Base-by-base conservation (phyloP, 2,329 filamentous ascomycete species). In the Aspergillus candidus region DNA sequence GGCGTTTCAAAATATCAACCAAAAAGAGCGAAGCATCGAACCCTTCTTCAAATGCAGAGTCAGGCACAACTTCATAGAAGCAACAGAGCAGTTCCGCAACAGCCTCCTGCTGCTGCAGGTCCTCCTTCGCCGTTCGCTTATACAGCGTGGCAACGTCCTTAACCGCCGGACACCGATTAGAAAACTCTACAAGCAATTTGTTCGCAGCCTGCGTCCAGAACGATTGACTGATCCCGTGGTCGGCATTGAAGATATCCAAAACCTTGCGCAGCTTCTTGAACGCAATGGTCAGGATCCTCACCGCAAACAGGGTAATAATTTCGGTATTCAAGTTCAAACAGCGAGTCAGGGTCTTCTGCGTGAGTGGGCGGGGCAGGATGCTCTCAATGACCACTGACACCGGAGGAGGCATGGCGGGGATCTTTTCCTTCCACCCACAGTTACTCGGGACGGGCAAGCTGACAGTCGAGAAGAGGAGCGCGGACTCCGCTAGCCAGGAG, bases 401-500 rank as follows among this genome's bases (percentile, higher is more conserved):
- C 1, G 89, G 88, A 7, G 93, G 91, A 27, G 93, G 90, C 11
- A 83, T 71, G 13, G 72, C 67, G 17, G 82, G 79, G 50, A 80
- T 84, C 34, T 73, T 74, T 11, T 78, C 74, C 33, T 73, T 73
- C 54, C 82, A 79, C 11, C 88, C 88, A 59, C 91, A 88, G 48
- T 78, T 78, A 18, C 71, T 61, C 2, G 90, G 90, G 2, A 95
- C 72, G 1, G 83, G 80, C 31, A 94, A 72, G 45, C 84, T 78
- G 36, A 96, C 81, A 1, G 83, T 80, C 48, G 85, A 86, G 65
- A 94, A 94, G 4, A 98, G 70, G 50, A 97, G 88, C 0, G 89
- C 82, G 0, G 89, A 88, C 61, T 94, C 95, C 34, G 91, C 90
- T 54, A 97, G 86, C 93, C 93, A 98, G 0, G 89, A 93, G 35